These are phyloP conservation scores for Neoarthrinium moseri DNA, from an alignment of 2,329 filamentous ascomycete species.

Conservation along the genomic window DNA sequence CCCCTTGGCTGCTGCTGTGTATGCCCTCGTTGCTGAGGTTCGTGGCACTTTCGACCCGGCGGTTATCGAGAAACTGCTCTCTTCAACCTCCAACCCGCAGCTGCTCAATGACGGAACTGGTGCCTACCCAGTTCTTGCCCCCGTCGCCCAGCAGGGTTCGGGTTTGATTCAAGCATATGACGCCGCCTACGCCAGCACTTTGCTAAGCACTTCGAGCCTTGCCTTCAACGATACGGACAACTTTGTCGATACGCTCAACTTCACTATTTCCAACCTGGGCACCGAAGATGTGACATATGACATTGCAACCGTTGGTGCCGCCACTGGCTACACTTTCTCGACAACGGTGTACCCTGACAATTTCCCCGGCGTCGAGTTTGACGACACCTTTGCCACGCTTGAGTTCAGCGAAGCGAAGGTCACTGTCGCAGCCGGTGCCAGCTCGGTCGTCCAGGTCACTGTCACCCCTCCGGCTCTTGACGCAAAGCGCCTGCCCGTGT, in stretches of 20 bases:
- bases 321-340: conserved; percentile 53
- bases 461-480: conserved; percentile 41
- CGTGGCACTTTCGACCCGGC: conserved; percentile 50
- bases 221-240: conserved; percentile 65
- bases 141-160: conserved; percentile 59
- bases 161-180: conserved; percentile 61
- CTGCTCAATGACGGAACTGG: conserved; percentile 43
- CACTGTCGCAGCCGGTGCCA: conserved; percentile 25
- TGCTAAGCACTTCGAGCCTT: conserved; percentile 55
- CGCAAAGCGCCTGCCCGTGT: conserved; percentile 41
- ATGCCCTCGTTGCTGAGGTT: conserved; percentile 52
- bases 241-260: conserved; percentile 46
- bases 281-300: conserved; percentile 47
- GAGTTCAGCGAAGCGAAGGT: conserved; percentile 34
- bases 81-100: conserved; percentile 47
- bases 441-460: conserved; percentile 39
- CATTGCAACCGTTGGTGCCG: conserved; percentile 47
- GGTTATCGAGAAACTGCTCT: conserved; percentile 47
- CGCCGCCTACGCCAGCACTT: conserved; percentile 51
- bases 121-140: conserved; percentile 42
- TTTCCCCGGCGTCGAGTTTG: conserved; percentile 44
- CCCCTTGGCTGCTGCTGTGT: conserved; percentile 53
- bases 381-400: conserved; percentile 40
- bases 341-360: conserved; percentile 32
- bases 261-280: conserved; percentile 56